These are phyloP conservation scores for Iberis amara DNA, from an alignment of 441 rosid genomes.

Conservation along the genomic window DNA sequence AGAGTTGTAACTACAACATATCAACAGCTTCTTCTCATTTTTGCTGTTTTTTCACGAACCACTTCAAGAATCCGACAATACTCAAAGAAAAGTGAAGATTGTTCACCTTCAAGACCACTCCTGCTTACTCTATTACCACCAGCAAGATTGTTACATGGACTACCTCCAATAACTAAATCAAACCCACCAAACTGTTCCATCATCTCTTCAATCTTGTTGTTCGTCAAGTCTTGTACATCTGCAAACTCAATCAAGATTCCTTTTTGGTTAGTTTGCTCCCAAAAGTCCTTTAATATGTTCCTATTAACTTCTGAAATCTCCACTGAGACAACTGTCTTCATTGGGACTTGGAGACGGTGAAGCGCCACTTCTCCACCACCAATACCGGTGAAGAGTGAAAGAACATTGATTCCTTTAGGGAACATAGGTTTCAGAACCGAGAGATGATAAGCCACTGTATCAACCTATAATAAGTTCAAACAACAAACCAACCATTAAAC, in stretches of 20 bases:
- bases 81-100: conserved; percentile 69
- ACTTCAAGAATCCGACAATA: conserved; percentile 57
- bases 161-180: conserved; percentile 81
- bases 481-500: neutral
- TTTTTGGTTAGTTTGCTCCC: conserved; percentile 83
- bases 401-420: conserved; percentile 64
- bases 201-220: conserved; percentile 39
- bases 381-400: conserved; percentile 87
- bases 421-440: conserved; percentile 59
- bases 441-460: conserved; percentile 87
- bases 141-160: conserved; percentile 81
- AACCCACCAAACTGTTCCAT: conserved; percentile 62
- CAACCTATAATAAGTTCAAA: conserved; percentile 46
- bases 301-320: conserved; percentile 67
- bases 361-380: conserved; percentile 95
- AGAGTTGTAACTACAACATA: no score
- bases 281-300: conserved; percentile 53
- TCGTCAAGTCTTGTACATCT: conserved; percentile 47
- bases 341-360: conserved; percentile 58
- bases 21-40: conserved; percentile 14
- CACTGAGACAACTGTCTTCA: conserved; percentile 69
- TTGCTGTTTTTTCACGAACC: conserved; percentile 31
- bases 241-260: conserved; percentile 48
- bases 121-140: conserved; percentile 70
- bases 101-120: conserved; percentile 75